phyloP scores from a whole-genome alignment of 2,329 filamentous ascomycete genomes.

The Septoria petroselini region DNA sequence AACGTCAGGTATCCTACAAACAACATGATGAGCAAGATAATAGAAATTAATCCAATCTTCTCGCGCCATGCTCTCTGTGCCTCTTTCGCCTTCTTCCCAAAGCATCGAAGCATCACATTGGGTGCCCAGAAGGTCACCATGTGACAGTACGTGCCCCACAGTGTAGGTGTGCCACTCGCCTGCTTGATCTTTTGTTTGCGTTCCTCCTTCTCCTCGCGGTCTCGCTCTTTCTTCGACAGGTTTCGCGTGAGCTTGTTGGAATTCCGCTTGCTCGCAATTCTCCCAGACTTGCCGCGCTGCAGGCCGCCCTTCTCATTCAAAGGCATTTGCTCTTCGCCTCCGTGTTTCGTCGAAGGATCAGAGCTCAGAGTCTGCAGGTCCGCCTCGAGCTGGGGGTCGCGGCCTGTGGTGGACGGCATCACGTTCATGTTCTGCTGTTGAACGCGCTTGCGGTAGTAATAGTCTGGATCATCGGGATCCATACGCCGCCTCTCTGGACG shows the following conservation, averaged over 20 bases:
- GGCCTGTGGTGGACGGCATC: conserved; percentile 84
- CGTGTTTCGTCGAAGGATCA: conserved; percentile 43
- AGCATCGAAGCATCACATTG: conserved; percentile 77
- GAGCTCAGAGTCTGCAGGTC: conserved; percentile 56
- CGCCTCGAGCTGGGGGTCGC: conserved; percentile 77
- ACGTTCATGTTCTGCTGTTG: conserved; percentile 92
- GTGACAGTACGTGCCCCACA: conserved; percentile 95
- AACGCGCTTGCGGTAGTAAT: conserved; percentile 75
- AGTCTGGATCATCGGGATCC: conserved; percentile 85
- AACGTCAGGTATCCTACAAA: conserved; percentile 95
- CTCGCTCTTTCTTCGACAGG: conserved; percentile 60
- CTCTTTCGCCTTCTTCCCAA: conserved; percentile 78
- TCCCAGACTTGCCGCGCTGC: conserved; percentile 27
- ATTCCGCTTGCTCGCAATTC: conserved; percentile 37
- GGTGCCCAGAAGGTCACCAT: conserved; percentile 94
- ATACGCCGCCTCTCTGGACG: conserved; percentile 84
- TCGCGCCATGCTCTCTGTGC: conserved; percentile 94
- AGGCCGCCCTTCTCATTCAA: conserved; percentile 34
- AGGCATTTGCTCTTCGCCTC: conserved; percentile 34
- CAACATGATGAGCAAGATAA: conserved; percentile 82
- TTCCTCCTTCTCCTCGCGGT: conserved; percentile 55
- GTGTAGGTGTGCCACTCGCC: conserved; percentile 70
- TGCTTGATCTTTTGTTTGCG: conserved; percentile 55
- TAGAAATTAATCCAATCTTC: conserved; percentile 94
- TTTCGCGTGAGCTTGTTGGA: conserved; percentile 54